Conservation (phyloP, 179 eudicot genomes). For the Drosera spatulata region DNA sequence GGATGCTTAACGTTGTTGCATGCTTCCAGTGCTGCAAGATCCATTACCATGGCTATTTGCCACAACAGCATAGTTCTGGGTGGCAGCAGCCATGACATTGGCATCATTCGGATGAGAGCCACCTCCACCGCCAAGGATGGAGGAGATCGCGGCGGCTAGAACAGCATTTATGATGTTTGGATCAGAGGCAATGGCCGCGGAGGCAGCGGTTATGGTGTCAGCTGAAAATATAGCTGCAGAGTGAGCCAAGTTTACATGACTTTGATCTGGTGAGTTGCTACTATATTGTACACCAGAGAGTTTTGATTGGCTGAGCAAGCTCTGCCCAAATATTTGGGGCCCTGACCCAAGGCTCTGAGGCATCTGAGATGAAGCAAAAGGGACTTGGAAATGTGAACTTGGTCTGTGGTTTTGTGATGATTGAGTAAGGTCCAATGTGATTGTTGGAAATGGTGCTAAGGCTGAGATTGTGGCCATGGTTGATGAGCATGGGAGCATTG, state of each 20-base stretch:
- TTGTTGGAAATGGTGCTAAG: constrained; percentile 91
- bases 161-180: constrained; percentile 78
- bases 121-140: constrained; percentile 30
- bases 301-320: constrained; percentile 41
- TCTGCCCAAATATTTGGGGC: constrained; percentile 38
- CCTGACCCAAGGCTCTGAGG: neutral
- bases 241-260: neutral
- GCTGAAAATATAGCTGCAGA: constrained; percentile 4
- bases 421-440: constrained; percentile 80
- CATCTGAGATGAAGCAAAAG: neutral
- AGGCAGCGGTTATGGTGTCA: constrained; percentile 61
- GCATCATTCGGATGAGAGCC: constrained; percentile 16
- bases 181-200: constrained; percentile 70
- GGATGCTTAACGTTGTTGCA: constrained; percentile 18
- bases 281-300: constrained; percentile 54
- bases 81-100: constrained; percentile 1
- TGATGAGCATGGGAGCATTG: constrained; percentile 69
- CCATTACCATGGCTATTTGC: constrained; percentile 3
- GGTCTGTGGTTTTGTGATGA: neutral
- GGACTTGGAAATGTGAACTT: constrained; percentile 15
- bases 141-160: constrained; percentile 64
- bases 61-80: constrained; percentile 6
- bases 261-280: constrained; percentile 13
- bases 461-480: constrained; percentile 95
- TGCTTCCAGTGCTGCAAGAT: constrained; percentile 9